These are phyloP conservation scores for Aspergillus ibericus DNA, from an alignment of 2,329 filamentous ascomycete genomes.

Conservation along the genomic window DNA sequence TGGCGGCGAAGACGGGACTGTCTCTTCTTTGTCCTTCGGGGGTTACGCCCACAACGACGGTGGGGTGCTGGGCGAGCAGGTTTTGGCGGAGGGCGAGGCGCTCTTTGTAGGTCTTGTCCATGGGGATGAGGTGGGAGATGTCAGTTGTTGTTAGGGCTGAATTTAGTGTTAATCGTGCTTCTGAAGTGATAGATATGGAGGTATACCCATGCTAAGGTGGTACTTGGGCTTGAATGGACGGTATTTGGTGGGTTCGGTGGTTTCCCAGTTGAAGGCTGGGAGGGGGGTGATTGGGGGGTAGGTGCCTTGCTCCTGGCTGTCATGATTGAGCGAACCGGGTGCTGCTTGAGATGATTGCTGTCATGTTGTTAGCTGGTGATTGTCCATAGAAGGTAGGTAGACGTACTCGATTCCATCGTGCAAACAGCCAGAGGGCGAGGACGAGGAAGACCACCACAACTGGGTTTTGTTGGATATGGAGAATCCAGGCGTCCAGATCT, in stretches of 20 bases:
- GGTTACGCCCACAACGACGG: conserved; percentile 42
- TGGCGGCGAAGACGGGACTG: conserved; percentile 42
- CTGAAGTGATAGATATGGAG: background rate
- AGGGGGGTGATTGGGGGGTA: conserved; percentile 44
- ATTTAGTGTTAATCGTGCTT: conserved; percentile 6
- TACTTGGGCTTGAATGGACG: conserved; percentile 63
- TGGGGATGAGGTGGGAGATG: conserved; percentile 56
- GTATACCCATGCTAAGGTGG: conserved; percentile 62
- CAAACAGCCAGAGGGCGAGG: background rate
- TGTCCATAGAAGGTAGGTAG: background rate
- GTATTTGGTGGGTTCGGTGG: conserved; percentile 53
- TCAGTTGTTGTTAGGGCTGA: conserved; percentile 55
- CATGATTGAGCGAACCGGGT: background rate
- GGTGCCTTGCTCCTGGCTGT: conserved; percentile 3
- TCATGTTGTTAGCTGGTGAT: background rate
- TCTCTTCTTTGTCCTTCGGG: conserved; percentile 37
- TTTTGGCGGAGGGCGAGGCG: conserved; percentile 52
- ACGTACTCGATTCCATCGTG: background rate
- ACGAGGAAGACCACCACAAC: background rate
- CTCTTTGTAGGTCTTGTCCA: conserved; percentile 60
- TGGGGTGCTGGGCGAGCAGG: conserved; percentile 47
- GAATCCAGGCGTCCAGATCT: background rate
- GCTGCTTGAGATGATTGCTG: background rate
- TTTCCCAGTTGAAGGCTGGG: conserved; percentile 51
- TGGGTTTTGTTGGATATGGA: conserved; percentile 6